These are phyloP conservation scores for Corinectria fuckeliana DNA, from an alignment of 2,329 filamentous ascomycete species.

Conservation along the genomic window DNA sequence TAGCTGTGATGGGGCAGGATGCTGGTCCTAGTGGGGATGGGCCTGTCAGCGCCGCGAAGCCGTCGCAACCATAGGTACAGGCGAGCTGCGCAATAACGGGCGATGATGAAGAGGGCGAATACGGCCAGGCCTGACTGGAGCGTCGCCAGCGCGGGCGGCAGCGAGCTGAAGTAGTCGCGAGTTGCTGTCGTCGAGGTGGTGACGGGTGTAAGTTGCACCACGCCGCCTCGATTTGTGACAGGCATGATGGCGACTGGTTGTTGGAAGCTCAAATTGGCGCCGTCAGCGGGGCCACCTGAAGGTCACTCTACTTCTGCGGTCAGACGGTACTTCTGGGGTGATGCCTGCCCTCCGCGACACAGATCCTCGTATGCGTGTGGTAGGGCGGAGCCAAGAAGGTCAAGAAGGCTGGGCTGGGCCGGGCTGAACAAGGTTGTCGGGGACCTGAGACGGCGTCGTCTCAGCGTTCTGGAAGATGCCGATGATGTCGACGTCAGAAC, in stretches of 20 bases:
- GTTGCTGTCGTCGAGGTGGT: conserved; percentile 33
- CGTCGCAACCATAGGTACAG: conserved; percentile 39
- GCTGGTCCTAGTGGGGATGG: conserved; percentile 24
- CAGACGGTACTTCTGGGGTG: conserved; percentile 42
- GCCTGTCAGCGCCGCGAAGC: conserved; percentile 33
- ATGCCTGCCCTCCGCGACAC: conserved; percentile 39
- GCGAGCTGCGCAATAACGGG: conserved; percentile 39
- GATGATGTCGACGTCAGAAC: conserved; percentile 5
- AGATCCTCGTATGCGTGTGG: conserved; percentile 39
- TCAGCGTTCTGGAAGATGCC: conserved; percentile 3
- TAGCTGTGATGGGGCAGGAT: conserved; percentile 26
- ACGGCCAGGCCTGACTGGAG: conserved; percentile 41
- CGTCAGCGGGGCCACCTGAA: conserved; percentile 42
- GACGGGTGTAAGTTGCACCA: conserved; percentile 41
- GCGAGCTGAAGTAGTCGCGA: conserved; percentile 41
- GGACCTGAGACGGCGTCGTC: conserved; percentile 24
- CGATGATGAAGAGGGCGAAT: conserved; percentile 46
- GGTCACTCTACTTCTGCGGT: conserved; percentile 45
- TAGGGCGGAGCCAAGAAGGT: conserved; percentile 37
- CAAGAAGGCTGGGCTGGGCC: conserved; percentile 33
- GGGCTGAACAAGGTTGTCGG: conserved; percentile 35
- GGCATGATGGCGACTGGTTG: conserved; percentile 41
- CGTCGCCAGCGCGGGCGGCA: conserved; percentile 39
- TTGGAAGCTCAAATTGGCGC: conserved; percentile 41
- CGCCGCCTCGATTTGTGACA: conserved; percentile 41